A percentile compares a stretch with the other conserved stretches of the same genome.
phyloP scores from a whole-genome alignment of 140 eudicot species.

The Bidens hawaiensis region DNA sequence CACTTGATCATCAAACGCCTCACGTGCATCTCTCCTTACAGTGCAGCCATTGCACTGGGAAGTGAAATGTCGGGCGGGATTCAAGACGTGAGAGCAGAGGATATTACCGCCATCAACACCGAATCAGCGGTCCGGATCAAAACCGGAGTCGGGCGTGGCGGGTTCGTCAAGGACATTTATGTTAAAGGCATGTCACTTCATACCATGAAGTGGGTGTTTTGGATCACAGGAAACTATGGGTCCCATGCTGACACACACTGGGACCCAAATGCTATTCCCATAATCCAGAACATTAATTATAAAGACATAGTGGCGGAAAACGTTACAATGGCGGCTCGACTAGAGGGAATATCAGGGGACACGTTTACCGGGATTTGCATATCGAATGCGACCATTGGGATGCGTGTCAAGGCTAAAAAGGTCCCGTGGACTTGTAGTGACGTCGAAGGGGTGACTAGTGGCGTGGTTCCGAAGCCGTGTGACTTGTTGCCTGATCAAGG shows the following conservation, averaged over 20 bases:
- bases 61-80: conserved; percentile 97
- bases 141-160: conserved; percentile 82
- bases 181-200: conserved; percentile 72
- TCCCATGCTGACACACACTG: conserved; percentile 71
- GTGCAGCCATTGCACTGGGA: conserved; percentile 87
- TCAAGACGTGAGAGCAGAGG: conserved; percentile 71
- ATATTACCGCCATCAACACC: conserved; percentile 64
- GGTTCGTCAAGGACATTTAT: conserved; percentile 75
- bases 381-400: conserved; percentile 64
- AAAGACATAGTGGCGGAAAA: conserved; percentile 70
- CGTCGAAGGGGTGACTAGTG: conserved; percentile 56
- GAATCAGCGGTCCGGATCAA: conserved; percentile 83
- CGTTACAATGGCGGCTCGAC: conserved; percentile 70
- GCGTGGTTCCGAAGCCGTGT: conserved; percentile 74
- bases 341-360: conserved; percentile 80
- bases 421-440: conserved; percentile 82
- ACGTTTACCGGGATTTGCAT: conserved; percentile 73
- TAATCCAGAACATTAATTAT: conserved; percentile 64
- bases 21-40: conserved; percentile 77
- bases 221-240: conserved; percentile 91
- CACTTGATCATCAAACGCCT: conserved; percentile 62
- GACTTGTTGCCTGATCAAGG: conserved; percentile 66
- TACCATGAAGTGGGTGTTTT: conserved; percentile 90
- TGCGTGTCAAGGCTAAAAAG: conserved; percentile 79
- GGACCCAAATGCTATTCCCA: conserved; percentile 73